A percentile compares a stretch with the other conserved stretches of the same genome.
These are phyloP conservation scores for Spongospora subterranea DNA, from an alignment of 208 protist genomes.

Conservation along the genomic window DNA sequence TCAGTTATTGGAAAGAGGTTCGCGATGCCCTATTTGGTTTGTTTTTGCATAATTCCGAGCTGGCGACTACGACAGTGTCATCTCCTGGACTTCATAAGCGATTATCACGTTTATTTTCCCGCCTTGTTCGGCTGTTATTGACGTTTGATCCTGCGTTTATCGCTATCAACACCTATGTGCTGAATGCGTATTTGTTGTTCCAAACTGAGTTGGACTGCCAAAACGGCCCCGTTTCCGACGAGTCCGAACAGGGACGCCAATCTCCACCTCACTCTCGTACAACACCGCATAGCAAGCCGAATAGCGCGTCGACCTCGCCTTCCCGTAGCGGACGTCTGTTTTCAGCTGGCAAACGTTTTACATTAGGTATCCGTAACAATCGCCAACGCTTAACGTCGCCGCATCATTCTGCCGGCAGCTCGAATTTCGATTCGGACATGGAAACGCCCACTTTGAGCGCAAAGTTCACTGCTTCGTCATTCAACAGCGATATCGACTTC, in stretches of 20 bases:
- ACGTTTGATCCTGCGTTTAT: constrained; percentile 31
- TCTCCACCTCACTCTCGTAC: background rate
- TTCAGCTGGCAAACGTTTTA: background rate
- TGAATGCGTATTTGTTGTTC: constrained; percentile 1
- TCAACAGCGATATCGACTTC: background rate
- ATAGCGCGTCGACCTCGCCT: background rate
- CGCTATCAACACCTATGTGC: constrained; percentile 8
- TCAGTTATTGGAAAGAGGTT: constrained; percentile 44
- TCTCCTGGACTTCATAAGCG: background rate
- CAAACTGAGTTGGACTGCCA: background rate
- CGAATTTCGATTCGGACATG: background rate
- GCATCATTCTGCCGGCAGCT: background rate
- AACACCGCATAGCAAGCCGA: background rate
- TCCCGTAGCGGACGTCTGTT: no score
- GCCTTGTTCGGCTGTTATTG: constrained; percentile 12
- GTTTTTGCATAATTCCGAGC: background rate
- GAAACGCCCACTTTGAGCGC: background rate
- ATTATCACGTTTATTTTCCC: background rate
- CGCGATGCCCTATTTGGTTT: background rate
- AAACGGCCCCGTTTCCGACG: background rate
- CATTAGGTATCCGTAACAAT: background rate
- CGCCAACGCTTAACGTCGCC: background rate
- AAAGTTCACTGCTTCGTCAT: background rate
- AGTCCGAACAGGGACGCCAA: background rate
- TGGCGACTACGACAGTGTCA: background rate